Conservation (phyloP, 2,329 filamentous ascomycete genomes). For the Talaromyces sp. region DNA sequence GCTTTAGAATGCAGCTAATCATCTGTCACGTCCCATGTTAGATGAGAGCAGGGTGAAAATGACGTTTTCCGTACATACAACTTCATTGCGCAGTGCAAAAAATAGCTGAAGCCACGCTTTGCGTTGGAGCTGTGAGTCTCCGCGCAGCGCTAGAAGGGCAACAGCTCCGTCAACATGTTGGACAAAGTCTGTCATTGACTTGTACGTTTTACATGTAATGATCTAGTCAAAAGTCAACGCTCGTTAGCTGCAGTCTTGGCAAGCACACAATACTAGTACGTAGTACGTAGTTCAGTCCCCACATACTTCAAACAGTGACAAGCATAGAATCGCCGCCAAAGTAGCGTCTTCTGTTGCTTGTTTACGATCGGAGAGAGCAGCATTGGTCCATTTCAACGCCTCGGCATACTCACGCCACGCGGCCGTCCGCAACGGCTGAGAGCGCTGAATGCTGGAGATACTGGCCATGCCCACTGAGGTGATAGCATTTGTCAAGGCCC, state of each 20-base stretch:
- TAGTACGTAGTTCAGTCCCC: neutral
- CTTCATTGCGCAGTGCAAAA: slow-evolving; percentile 51
- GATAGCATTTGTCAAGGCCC: slow-evolving; percentile 43
- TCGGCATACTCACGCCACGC: slow-evolving; percentile 51
- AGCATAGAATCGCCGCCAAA: slow-evolving; percentile 50
- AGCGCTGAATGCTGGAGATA: slow-evolving; percentile 49
- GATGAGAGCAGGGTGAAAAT: neutral
- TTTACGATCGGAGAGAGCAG: slow-evolving; percentile 25
- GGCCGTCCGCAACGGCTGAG: slow-evolving; percentile 40
- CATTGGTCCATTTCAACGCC: slow-evolving; percentile 43
- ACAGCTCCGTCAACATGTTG: slow-evolving; percentile 56
- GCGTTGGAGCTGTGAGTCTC: slow-evolving; percentile 29
- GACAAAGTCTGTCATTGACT: slow-evolving; percentile 47
- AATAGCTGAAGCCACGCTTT: slow-evolving; percentile 48
- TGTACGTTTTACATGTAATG: slow-evolving; percentile 35
- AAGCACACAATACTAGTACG: neutral
- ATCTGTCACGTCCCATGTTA: slow-evolving; percentile 17
- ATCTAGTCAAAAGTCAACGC: slow-evolving; percentile 19
- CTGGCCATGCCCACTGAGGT: slow-evolving; percentile 54
- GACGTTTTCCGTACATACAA: slow-evolving; percentile 35
- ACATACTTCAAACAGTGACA: slow-evolving; percentile 57
- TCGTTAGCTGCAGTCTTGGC: neutral
- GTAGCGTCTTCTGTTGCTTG: slow-evolving; percentile 36
- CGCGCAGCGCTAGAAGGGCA: slow-evolving; percentile 46
- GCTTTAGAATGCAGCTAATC: slow-evolving; percentile 30